These are phyloP conservation scores for Pseudogymnoascus destructans DNA, from an alignment of 2,329 filamentous ascomycete species.

Conservation along the genomic window DNA sequence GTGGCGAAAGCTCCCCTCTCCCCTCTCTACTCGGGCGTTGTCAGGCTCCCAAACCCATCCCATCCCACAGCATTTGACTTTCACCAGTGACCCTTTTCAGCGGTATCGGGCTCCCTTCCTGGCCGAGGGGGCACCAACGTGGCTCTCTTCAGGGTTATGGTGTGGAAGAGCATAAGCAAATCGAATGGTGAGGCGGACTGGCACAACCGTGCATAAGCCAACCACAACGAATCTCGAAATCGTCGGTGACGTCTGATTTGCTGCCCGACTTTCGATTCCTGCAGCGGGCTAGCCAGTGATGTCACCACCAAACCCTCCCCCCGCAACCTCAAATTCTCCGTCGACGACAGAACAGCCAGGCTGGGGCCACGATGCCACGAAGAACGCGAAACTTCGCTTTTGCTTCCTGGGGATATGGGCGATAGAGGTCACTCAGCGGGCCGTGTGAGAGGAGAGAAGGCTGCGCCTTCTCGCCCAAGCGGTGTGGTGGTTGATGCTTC, in stretches of 20 bases:
- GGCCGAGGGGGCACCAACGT: background rate
- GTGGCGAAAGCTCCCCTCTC: background rate
- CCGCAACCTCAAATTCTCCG: background rate
- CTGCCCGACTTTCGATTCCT: background rate
- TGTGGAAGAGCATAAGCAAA: background rate
- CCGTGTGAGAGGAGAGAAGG: background rate
- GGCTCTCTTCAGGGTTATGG: background rate
- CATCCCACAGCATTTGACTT: background rate
- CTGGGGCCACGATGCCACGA: background rate
- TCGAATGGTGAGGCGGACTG: constrained; percentile 6
- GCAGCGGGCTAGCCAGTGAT: background rate
- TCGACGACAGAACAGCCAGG: background rate
- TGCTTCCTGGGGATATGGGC: background rate
- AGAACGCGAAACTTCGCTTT: background rate
- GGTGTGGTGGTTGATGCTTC: background rate
- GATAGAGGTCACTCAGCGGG: background rate
- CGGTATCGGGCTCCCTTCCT: background rate
- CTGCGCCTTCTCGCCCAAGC: background rate
- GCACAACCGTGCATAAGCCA: constrained; percentile 2
- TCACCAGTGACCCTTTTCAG: background rate
- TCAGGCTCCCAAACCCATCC: background rate
- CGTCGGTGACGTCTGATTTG: constrained; percentile 3
- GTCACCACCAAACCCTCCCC: background rate
- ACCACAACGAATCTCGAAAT: background rate
- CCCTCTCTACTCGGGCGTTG: background rate